A percentile compares a stretch with the other conserved stretches of the same genome.
Conservation (phyloP, 495 filamentous ascomycete genomes). For the Daldinia caldariorum region DNA sequence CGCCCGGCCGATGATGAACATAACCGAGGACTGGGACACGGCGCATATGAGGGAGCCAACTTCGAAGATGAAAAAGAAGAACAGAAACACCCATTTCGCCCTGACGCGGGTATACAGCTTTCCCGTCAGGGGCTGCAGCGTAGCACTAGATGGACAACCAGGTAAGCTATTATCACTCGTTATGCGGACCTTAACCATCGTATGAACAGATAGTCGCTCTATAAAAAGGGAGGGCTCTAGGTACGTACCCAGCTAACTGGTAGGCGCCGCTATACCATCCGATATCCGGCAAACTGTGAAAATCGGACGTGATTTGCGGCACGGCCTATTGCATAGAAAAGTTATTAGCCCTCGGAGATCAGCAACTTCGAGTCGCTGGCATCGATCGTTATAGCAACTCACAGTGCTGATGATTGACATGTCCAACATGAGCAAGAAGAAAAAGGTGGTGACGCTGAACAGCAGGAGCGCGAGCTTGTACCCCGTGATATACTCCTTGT, state of each 20-base stretch:
- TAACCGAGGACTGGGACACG: slow-evolving; percentile 57
- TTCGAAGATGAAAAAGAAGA: slow-evolving; percentile 59
- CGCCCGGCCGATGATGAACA: slow-evolving; percentile 65
- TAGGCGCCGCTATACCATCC: slow-evolving; percentile 63
- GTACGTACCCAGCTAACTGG: slow-evolving; percentile 51
- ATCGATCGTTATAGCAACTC: slow-evolving; percentile 33
- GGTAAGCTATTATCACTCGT: slow-evolving; percentile 24
- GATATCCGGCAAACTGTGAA: slow-evolving; percentile 56
- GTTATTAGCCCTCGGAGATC: slow-evolving; percentile 21
- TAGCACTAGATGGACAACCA: slow-evolving; percentile 41
- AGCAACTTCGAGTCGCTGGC: slow-evolving; percentile 4
- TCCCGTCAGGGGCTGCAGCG: slow-evolving; percentile 60
- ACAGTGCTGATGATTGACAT: slow-evolving; percentile 61
- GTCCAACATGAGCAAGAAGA: slow-evolving; percentile 62
- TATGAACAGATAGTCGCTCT: not conserved
- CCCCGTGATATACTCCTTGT: slow-evolving; percentile 40
- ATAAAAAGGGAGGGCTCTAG: slow-evolving; percentile 2
- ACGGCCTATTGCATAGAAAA: slow-evolving; percentile 39
- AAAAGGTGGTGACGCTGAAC: slow-evolving; percentile 51
- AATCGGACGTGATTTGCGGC: slow-evolving; percentile 56
- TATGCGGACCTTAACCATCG: not conserved
- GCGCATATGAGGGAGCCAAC: slow-evolving; percentile 65
- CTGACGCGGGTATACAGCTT: slow-evolving; percentile 61
- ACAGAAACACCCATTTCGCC: slow-evolving; percentile 57
- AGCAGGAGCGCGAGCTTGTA: slow-evolving; percentile 41